phyloP scores from a whole-genome alignment of 2,329 filamentous ascomycete genomes.

The Trichoderma gracile region DNA sequence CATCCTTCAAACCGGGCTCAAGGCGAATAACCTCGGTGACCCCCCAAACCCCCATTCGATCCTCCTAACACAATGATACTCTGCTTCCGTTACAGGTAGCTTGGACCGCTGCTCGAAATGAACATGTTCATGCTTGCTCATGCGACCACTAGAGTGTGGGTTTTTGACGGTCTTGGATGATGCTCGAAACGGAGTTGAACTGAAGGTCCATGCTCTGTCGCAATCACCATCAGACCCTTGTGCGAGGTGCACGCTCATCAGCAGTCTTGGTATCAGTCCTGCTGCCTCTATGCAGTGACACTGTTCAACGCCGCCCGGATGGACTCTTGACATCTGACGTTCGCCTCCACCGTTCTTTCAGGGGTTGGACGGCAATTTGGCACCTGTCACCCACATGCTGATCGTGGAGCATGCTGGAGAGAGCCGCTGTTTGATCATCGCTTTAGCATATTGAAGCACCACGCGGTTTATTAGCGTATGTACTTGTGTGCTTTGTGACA shows the following conservation, averaged over 20 bases:
- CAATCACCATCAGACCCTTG: not conserved
- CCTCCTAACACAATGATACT: not conserved
- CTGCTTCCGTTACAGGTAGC: not conserved
- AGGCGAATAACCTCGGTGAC: not conserved
- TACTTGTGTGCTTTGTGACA: too few relatives aligned
- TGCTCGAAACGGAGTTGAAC: not conserved
- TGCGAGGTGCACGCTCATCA: not conserved
- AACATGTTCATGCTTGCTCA: not conserved
- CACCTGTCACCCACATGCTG: slow-evolving; percentile 14
- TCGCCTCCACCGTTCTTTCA: slow-evolving; percentile 12
- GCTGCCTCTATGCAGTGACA: not conserved
- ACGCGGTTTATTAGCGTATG: not conserved
- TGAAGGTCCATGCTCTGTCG: slow-evolving; percentile 10
- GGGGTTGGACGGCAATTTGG: slow-evolving; percentile 5
- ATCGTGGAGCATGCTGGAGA: slow-evolving; percentile 10
- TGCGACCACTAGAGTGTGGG: slow-evolving; percentile 1
- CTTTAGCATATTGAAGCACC: slow-evolving; percentile 17
- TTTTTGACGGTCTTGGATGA: not conserved
- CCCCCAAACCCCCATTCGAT: not conserved
- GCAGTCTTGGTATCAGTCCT: not conserved
- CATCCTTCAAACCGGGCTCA: not conserved
- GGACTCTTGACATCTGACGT: not conserved
- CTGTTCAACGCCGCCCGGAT: not conserved
- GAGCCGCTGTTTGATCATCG: slow-evolving; percentile 16
- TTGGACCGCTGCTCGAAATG: not conserved